phyloP scores from a whole-genome alignment of 345 rosid genomes.

The Hypericum perforatum region DNA sequence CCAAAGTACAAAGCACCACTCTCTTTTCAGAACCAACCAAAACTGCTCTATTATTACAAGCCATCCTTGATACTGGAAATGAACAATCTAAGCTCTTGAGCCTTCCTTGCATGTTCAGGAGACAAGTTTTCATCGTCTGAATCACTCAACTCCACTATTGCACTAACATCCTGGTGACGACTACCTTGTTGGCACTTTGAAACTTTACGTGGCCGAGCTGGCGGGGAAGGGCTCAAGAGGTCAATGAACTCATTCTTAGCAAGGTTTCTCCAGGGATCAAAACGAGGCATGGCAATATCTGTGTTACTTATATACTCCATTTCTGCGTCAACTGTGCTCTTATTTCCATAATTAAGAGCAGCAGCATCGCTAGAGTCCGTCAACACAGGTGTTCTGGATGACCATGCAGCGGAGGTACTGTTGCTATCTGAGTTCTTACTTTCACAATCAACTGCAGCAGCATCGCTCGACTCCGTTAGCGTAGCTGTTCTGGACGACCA shows the following conservation, averaged over 20 bases:
- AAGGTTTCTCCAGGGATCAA: not conserved
- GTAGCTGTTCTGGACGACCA: slow-evolving; percentile 15
- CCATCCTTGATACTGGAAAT: slow-evolving; percentile 44
- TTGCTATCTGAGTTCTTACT: slow-evolving; percentile 11
- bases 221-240: slow-evolving; percentile 67
- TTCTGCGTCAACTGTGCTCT: slow-evolving; percentile 13
- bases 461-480: slow-evolving; percentile 15
- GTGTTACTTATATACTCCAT: slow-evolving; percentile 9
- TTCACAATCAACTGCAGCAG: slow-evolving; percentile 5
- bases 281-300: slow-evolving; percentile 8
- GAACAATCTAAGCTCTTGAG: slow-evolving; percentile 54
- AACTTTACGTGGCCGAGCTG: slow-evolving; percentile 8
- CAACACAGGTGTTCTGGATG: slow-evolving; percentile 17
- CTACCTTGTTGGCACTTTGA: slow-evolving; percentile 23
- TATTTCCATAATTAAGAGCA: not conserved
- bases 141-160: slow-evolving; percentile 56
- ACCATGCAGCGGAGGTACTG: slow-evolving; percentile 1
- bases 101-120: slow-evolving; percentile 51
- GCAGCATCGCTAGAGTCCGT: slow-evolving; percentile 13
- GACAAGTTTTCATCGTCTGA: slow-evolving; percentile 47
- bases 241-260: slow-evolving; percentile 44
- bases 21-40: too few relatives aligned
- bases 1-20: too few relatives aligned
- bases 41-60: not conserved
- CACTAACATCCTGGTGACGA: slow-evolving; percentile 11